A percentile compares a stretch with the other conserved stretches of the same genome.
Conservation (phyloP, 2,329 filamentous ascomycete species). For the Trichoderma citrinoviride region DNA sequence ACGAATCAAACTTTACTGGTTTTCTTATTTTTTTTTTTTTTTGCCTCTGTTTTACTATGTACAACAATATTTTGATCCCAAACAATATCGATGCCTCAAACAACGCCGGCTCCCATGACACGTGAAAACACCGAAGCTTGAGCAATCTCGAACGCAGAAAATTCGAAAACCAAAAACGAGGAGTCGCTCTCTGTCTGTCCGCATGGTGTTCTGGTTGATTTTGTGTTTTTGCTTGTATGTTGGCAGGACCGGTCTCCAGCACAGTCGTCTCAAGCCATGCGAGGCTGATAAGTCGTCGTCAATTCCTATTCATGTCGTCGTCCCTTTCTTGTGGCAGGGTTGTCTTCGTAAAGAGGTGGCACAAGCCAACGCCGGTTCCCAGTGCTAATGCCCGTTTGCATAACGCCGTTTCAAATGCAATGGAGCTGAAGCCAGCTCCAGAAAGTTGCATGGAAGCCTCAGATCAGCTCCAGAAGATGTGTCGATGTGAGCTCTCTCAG, state of each 20-base stretch:
- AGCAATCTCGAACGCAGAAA: neutral
- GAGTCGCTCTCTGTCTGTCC: slow-evolving; percentile 17
- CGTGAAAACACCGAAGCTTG: slow-evolving; percentile 11
- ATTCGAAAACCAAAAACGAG: neutral
- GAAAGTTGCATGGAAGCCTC: neutral
- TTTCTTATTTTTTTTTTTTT: slow-evolving; percentile 19
- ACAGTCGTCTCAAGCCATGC: slow-evolving; percentile 6
- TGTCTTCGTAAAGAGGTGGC: neutral
- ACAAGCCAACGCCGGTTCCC: slow-evolving; percentile 6
- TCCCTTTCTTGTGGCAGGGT: slow-evolving; percentile 23
- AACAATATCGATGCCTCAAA: slow-evolving; percentile 13
- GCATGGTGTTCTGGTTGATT: neutral
- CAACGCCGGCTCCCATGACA: slow-evolving; percentile 10
- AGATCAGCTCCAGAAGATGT: neutral
- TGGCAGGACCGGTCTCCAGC: slow-evolving; percentile 21
- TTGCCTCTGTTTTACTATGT: slow-evolving; percentile 30
- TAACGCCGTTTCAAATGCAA: slow-evolving; percentile 15
- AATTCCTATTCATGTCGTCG: slow-evolving; percentile 25
- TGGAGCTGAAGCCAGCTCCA: neutral
- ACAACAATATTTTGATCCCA: slow-evolving; percentile 30
- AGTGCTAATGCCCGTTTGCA: neutral
- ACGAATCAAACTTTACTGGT: slow-evolving; percentile 30
- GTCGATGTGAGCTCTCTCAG: neutral
- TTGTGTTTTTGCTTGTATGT: slow-evolving; percentile 6
- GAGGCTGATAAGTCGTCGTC: slow-evolving; percentile 23